Evolutionary conservation across 1,284 basidiomycete species (phyloP), one percentile per base, ranked within the genome.

Genomic region (Mycena sp.): DNA sequence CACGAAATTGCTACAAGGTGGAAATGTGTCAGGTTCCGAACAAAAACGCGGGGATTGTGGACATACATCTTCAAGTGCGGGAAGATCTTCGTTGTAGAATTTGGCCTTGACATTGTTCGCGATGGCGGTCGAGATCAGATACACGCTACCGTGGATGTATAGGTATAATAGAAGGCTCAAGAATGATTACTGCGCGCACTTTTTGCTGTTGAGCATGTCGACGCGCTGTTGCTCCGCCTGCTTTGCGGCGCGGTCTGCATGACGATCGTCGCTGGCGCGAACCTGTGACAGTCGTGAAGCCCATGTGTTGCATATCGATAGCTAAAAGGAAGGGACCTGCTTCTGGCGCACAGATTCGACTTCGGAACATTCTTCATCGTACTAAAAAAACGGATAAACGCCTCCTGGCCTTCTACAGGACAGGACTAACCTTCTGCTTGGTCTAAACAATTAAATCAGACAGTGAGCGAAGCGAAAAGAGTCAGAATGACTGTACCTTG

Each of bases 171-270:
- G 29, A 23, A 54, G 21, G n/a, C 32, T 35, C 46, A 53, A 49
- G 59, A 55, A 41, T 32, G 44, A 56, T 21, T 10, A 28, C 17
- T n/a, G 14, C 49, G 19, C 78, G 58, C 64, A 93, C 92, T 94
- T 94, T 79, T 94, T 94, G 76, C 86, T 85, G 68, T 90, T 91
- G 46, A 87, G 76, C 91, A 93, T 93, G 46, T 93, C 90, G 40
- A 82, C 80, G 58, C 85, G 84, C 67, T 92, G 90, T 66, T 90
- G 87, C 66, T 92, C 90, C 56, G 85, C 86, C 69, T 92, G 90
- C 73, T 85, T 88, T 19, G 87, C 87, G 5, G 84, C 86, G 32
- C 91, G 84, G 54, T 90, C 91, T 23, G 89, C 88, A 65, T 94
- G 92, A 51, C 83, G 86, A 72, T 94, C 92, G 71, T 91, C 90